Percentiles rank a stretch among this genome's conserved stretches.
Evolutionary conservation across 2,329 filamentous ascomycete species (phyloP).

Genomic region (Ramularia collo-cygni): DNA sequence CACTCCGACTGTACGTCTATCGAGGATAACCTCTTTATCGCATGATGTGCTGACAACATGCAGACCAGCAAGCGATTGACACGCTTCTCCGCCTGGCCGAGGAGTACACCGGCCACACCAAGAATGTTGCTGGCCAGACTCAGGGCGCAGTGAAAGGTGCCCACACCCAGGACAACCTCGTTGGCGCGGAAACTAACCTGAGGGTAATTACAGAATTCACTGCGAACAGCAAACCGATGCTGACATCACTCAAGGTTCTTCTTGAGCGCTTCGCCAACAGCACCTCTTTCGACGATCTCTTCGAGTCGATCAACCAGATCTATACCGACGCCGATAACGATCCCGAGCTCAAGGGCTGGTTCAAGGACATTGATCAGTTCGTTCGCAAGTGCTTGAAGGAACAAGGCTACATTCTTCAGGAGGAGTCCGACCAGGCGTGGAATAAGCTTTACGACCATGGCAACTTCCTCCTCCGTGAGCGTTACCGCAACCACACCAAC

Average conservation of each 20-base stretch:
- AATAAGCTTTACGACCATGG: constrained; percentile 79
- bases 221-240: constrained; percentile 37
- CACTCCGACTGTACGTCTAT: constrained; percentile 69
- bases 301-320: constrained; percentile 75
- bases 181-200: constrained; percentile 69
- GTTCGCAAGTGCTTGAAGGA: constrained; percentile 78
- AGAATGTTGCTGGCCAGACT: constrained; percentile 56
- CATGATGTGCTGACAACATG: constrained; percentile 24
- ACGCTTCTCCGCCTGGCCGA: constrained; percentile 80
- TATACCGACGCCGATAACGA: constrained; percentile 84
- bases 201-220: constrained; percentile 51
- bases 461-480: constrained; percentile 76
- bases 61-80: constrained; percentile 78
- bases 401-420: constrained; percentile 77
- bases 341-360: constrained; percentile 82
- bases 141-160: constrained; percentile 66
- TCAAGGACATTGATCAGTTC: constrained; percentile 69
- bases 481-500: constrained; percentile 80
- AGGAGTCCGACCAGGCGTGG: constrained; percentile 73
- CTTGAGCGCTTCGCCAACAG: constrained; percentile 95
- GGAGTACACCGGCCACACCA: constrained; percentile 72
- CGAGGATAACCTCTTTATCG: too few relatives aligned
- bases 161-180: constrained; percentile 56
- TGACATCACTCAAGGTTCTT: constrained; percentile 58
- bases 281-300: constrained; percentile 80